phyloP scores from a whole-genome alignment of 768 basidiomycete species.

The Rhodocollybia butyracea region DNA sequence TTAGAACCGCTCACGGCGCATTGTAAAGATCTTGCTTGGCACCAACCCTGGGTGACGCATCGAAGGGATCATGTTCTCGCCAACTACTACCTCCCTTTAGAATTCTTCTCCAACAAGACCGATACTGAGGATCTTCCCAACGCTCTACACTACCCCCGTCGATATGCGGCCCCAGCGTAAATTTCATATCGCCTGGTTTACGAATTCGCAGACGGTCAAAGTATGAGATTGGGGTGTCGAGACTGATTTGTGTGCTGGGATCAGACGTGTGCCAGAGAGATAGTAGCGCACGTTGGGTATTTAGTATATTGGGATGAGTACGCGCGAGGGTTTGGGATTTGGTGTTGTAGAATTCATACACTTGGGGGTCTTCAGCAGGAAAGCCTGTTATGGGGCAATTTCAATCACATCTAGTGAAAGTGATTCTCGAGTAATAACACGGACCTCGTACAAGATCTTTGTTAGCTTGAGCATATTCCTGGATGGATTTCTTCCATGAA shows the following conservation, averaged over 20 bases:
- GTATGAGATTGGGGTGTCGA: constrained; percentile 66
- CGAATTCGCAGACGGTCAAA: constrained; percentile 76
- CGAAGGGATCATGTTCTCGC: constrained; percentile 48
- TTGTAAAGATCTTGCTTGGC: constrained; percentile 63
- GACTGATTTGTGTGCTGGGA: constrained; percentile 36
- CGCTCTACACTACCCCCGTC: constrained; percentile 54
- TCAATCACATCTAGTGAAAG: background rate
- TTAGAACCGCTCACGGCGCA: constrained; percentile 39
- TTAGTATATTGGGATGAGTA: constrained; percentile 56
- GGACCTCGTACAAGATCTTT: constrained; percentile 43
- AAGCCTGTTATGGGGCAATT: constrained; percentile 41
- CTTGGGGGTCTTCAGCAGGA: constrained; percentile 65
- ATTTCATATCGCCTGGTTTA: constrained; percentile 64
- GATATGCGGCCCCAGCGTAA: constrained; percentile 62
- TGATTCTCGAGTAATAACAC: background rate
- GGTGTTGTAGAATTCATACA: constrained; percentile 73
- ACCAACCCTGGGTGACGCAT: constrained; percentile 41
- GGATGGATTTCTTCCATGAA: constrained; percentile 52
- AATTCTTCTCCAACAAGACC: constrained; percentile 40
- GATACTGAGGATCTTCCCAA: constrained; percentile 48
- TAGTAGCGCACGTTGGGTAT: constrained; percentile 55
- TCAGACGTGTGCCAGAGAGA: constrained; percentile 57
- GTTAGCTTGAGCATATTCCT: constrained; percentile 53
- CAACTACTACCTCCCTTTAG: constrained; percentile 33
- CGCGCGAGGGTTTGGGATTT: constrained; percentile 62